These are phyloP conservation scores for Polygonum aviculare DNA, from an alignment of 148 eudicot species.

Conservation along the genomic window DNA sequence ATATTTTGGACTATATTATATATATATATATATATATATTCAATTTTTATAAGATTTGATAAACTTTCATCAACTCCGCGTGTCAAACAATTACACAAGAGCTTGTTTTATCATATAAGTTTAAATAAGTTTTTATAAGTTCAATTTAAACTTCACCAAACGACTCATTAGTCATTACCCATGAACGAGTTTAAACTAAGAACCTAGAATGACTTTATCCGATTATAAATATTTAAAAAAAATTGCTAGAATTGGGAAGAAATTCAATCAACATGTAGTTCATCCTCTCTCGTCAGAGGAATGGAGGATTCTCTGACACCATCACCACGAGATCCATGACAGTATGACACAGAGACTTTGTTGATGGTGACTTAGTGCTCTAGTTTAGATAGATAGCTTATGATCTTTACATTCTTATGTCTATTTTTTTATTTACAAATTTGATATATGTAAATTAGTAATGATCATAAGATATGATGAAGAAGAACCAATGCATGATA, in stretches of 20 bases:
- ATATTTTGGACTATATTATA: too few species aligned
- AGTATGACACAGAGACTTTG: background rate
- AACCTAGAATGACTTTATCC: background rate
- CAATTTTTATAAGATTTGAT: too few species aligned
- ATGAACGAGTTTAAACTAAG: too few species aligned
- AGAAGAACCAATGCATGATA: background rate
- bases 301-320: constrained; percentile 6
- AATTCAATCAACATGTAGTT: background rate
- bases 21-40: too few species aligned
- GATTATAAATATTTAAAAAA: background rate
- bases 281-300: background rate
- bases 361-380: background rate
- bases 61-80: too few species aligned
- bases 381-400: background rate
- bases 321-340: background rate
- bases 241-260: background rate
- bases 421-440: background rate
- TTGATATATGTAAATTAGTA: background rate
- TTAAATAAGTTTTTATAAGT: too few species aligned
- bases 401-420: background rate
- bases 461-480: background rate
- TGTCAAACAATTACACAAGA: too few species aligned
- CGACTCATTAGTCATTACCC: too few species aligned
- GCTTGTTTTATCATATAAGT: too few species aligned
- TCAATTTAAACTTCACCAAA: too few species aligned